phyloP scores from a whole-genome alignment of 805 yeast genomes.

The Saturnispora bothae region DNA sequence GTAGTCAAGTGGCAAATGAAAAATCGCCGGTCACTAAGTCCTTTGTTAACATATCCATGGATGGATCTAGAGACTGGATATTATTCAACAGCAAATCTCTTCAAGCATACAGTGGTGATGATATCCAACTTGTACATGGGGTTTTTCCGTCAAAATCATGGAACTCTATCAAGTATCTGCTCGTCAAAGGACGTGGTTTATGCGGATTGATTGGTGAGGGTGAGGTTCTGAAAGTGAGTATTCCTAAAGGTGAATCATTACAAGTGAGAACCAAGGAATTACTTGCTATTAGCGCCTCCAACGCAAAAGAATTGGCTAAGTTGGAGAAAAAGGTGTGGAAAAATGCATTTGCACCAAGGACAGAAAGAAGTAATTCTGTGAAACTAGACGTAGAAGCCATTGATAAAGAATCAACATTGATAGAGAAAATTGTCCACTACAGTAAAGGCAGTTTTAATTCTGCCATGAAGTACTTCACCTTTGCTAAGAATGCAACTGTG shows the following conservation, averaged over 20 bases:
- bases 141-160: constrained; percentile 31
- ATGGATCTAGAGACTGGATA: constrained; percentile 59
- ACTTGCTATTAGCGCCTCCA: constrained; percentile 41
- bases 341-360: neutral
- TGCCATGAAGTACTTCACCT: neutral
- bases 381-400: neutral
- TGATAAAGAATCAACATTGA: neutral
- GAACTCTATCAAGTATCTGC: constrained; percentile 32
- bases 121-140: constrained; percentile 2
- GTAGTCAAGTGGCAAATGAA: constrained; percentile 25
- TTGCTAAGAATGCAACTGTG: constrained; percentile 6
- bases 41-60: constrained; percentile 36
- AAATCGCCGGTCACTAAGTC: constrained; percentile 24
- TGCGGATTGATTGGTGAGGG: constrained; percentile 47
- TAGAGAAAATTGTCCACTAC: neutral
- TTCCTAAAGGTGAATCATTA: constrained; percentile 37
- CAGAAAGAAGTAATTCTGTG: neutral
- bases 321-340: constrained; percentile 13
- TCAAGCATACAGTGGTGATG: constrained; percentile 44
- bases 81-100: constrained; percentile 37
- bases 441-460: neutral
- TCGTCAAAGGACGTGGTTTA: constrained; percentile 49
- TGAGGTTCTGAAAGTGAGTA: constrained; percentile 36
- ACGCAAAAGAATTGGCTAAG: constrained; percentile 31
- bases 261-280: constrained; percentile 36